Percentiles rank a stretch among this genome's conserved stretches.
These are phyloP conservation scores for Trichomonascus vanleenenianus DNA, from an alignment of 805 yeast species.

Conservation along the genomic window DNA sequence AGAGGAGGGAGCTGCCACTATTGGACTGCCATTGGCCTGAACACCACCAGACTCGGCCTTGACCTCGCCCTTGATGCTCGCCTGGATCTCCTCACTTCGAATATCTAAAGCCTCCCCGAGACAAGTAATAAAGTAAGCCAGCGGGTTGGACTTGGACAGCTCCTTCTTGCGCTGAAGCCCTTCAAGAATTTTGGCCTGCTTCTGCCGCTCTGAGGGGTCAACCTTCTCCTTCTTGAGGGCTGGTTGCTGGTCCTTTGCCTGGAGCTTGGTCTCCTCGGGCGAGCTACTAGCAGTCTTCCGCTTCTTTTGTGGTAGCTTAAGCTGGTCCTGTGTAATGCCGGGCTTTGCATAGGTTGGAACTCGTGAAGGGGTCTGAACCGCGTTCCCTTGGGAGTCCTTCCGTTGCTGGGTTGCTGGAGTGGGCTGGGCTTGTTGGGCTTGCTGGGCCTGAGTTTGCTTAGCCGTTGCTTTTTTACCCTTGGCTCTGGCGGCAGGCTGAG, in stretches of 20 bases:
- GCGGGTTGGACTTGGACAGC: conserved; percentile 25
- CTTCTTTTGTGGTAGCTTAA: conserved; percentile 21
- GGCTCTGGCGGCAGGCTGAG: background rate
- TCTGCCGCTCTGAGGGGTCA: conserved; percentile 11
- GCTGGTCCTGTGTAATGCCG: conserved; percentile 21
- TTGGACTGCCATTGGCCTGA: background rate
- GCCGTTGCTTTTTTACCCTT: background rate
- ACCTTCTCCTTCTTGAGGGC: conserved; percentile 17
- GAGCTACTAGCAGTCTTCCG: conserved; percentile 17
- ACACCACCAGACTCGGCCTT: conserved; percentile 3
- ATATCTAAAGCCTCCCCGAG: conserved; percentile 30
- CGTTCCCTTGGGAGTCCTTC: background rate
- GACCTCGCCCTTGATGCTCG: conserved; percentile 8
- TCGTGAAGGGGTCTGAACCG: conserved; percentile 15
- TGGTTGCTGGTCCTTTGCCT: conserved; percentile 6
- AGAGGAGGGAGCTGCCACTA: conserved; percentile 3
- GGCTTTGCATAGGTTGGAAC: conserved; percentile 19
- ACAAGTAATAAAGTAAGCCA: conserved; percentile 25
- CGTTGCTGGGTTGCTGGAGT: background rate
- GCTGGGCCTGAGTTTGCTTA: background rate
- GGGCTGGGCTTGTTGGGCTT: background rate
- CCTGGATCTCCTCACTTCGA: conserved; percentile 23
- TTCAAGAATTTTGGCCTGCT: conserved; percentile 8
- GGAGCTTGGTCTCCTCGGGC: conserved; percentile 6
- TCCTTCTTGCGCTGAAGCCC: conserved; percentile 20